Evolutionary conservation across 192 early-diverging fungal genomes (phyloP), one percentile per base, ranked within the genome.

Genomic region (Gigaspora rosea): DNA sequence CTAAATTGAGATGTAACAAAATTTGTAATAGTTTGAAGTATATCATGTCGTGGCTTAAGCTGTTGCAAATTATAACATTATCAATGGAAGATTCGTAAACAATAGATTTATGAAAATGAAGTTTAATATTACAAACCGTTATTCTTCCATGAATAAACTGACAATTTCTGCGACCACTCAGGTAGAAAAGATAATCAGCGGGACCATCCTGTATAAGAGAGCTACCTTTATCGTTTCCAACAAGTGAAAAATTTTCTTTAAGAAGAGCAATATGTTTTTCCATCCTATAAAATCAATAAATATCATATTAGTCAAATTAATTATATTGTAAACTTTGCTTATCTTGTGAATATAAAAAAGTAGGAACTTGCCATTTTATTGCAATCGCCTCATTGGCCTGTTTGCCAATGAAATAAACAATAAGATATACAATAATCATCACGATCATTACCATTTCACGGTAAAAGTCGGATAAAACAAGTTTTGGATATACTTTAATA

Each of bases 341-440:
- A 18, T n/a, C 2, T 41, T 46, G 18, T 18, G 36, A 64, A 64
- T 36, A 16, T 15, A 41, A 13, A 15, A 64, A 46, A 13, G 9
- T 35, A 12, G n/a, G n/a, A 46, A 64, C 18, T 41, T 66, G 47
- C 64, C 64, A 66, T 66, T 41, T 66, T n/a, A 18, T 47, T 66
- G 64, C 64, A 66, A 66, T 47, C 2, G 15, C n/a, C n/a, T 66
- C 64, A 66, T 66, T 66, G 10, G 10, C 41, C 16, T 8, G 27
- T 66, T 66, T 66, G 18, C 64, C 64, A 66, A 66, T 66, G 7
- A 66, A n/a, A 66, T 66, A 66, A 66, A 41, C 36, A 47, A 66
- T 47, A 33, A 66, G 12, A 41, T 66, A 66, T 66, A 20, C 1
- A 46, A 66, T 8, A 9, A 66, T 47, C 4, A 33, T n/a, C 18